Evolutionary conservation across 2,329 filamentous ascomycete species (phyloP), one percentile per base, ranked within the genome.

Genomic region (Apiospora rasikravindrae): DNA sequence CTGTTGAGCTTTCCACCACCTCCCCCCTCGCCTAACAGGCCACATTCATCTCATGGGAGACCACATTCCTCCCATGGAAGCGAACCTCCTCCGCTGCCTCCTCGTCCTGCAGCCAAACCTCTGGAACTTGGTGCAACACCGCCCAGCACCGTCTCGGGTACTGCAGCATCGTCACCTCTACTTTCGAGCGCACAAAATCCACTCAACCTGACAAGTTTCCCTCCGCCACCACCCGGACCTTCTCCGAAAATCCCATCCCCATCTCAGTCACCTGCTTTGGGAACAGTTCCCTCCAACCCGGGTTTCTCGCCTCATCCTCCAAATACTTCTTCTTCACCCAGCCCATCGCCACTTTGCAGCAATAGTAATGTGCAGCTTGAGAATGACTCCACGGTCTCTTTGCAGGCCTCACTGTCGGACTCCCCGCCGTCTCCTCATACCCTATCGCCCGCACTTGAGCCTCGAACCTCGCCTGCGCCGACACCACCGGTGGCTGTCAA

Each of bases 151-250:
- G 33, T 22, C 57, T 19, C 57, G 3, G 40, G 33, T 24, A 64
- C 42, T 29, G 29, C 67, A 37, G n/a, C 33, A 22, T 29, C 42
- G 44, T 47, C 71, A 10, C 19, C 37, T 11, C 45, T 53, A 26
- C 69, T 26, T 37, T 24, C 68, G 4, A 37, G 69, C n/a, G 16
- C 37, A 7, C 57, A 40, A 26, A 73, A 33, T 66, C 69, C 71
- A 24, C 51, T 37, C 42, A 47, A 71, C 26, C 45, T 73, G 10
- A 73, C 71, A 19, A 70, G 69, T 51, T 73, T 74, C 19, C 75
- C 74, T 13, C 74, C 75, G 7, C 75, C 76, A 10, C 74, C 75
- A 22, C 72, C 75, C 4, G 73, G 74, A 16, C 71, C 71, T n/a
- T 73, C 73, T 47, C 72, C 73, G 16, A 71, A 68, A 33, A 71